Base-by-base conservation (phyloP, 2,329 filamentous ascomycete genomes). In the Sporothrix pseudoabietina region DNA sequence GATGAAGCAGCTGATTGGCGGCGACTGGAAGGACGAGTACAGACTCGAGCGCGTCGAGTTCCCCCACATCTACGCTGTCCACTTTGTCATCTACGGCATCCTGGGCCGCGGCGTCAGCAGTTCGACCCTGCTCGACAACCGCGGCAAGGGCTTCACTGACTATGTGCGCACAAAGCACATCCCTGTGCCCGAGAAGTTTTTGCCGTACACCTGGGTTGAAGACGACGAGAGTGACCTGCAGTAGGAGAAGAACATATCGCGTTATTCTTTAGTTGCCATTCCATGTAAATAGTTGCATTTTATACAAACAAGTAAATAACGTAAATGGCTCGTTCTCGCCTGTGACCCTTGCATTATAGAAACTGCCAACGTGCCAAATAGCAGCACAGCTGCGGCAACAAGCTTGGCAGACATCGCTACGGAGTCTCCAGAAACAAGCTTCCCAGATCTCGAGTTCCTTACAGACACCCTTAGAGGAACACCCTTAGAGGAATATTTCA, bases 61-160 rank as follows among this genome's bases (percentile, higher is more conserved):
- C 71, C 78, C 80, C 0, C 75, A 79, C 16, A 77, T 86, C 0
- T 76, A 77, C 57, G 85, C 85, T 0, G 85, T 87, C 26, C 83
- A 88, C 75, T 87, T 85, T 83, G 83, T 0, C 82, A 78, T 86
- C 14, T 83, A 83, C 74, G 84, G 83, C 1, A 81, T 83, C 30
- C 74, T 86, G 10, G 83, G 83, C 3, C 77, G 81, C 0, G 82
- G 82, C 0, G 84, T 87, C 0, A 87, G 85, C 76, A 85, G 84
- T 72, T 84, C 82, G 16, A 82, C 80, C 39, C 77, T 82, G 39
- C 73, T 87, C n/a, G 86, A 87, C 78, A 80, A 81, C 4, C 82
- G 87, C 76, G 86, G 83, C 1, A 87, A 87, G 77, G 85, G 85
- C 0, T 83, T 87, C 77, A 84, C 81, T 9, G 86, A 87, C 78